Evolutionary conservation across 2,329 filamentous ascomycete genomes (phyloP), one percentile per base, ranked within the genome.

Genomic region (Trichoderma endophyticum): DNA sequence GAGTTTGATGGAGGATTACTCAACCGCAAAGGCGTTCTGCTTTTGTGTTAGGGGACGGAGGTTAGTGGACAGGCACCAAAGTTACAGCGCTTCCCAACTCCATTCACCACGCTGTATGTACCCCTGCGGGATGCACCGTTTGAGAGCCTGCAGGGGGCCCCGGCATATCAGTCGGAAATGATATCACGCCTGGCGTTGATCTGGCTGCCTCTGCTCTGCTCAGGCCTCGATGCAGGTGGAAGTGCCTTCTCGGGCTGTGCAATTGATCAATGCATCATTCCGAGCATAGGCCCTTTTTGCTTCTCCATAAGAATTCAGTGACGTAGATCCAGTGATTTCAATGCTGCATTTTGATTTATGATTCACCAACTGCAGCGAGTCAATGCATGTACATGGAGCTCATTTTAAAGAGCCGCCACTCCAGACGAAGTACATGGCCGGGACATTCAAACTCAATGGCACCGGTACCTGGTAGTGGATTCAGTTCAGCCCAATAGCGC

Each of bases 101-200:
- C 66, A 60, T 26, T 32, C 66, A 61, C 66, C 60, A 48, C 54
- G 43, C 60, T 48, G 69, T 57, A 61, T 48, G 69, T 57, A 71
- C 39, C 39, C 69, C 69, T 71, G 69, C 69, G 62, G 14, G 56
- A 60, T 34, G 66, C 66, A 34, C 26, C 48, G 65, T 32, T 69
- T 60, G 62, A 66, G 61, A 71, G 39, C 62, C 62, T 71, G 70
- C 62, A 71, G 70, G 70, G 36, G 11, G 14, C 69, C 43, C 54
- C 59, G 39, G 70, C 70, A 66, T 24, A 21, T 57, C 56, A 39
- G 56, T 28, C 30, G 26, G 30, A 67, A 60, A 65, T 71, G 69
- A 71, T 71, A 71, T 71, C 51, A 51, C 18, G 18, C 43, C 43
- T n/a, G 64, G 24, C 43, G 7, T 32, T 61, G 28, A 54, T 61